Conservation (phyloP, 306 rosid species). For the Albizia julibrissin region DNA sequence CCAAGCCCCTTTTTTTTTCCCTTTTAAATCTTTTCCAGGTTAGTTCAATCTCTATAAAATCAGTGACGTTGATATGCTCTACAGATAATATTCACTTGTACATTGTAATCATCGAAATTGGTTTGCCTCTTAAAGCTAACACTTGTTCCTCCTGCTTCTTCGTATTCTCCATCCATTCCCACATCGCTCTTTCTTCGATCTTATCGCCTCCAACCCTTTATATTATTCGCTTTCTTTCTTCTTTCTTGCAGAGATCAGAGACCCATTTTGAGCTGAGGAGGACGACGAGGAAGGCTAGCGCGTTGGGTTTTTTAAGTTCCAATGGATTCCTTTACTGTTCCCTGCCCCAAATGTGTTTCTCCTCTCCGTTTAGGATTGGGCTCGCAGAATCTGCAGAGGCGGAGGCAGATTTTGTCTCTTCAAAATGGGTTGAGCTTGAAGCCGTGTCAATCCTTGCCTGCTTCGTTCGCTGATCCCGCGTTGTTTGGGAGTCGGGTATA, state of each 20-base stretch:
- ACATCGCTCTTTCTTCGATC: conserved; percentile 2
- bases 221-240: conserved; percentile 11
- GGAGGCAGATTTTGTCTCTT: conserved; percentile 30
- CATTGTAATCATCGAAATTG: conserved; percentile 2
- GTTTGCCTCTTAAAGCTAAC: not conserved
- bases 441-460: conserved; percentile 45
- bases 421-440: conserved; percentile 35
- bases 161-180: conserved; percentile 7
- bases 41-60: not conserved
- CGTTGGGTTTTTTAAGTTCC: conserved; percentile 21
- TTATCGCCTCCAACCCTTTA: conserved; percentile 1
- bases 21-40: not conserved
- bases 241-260: conserved; percentile 23
- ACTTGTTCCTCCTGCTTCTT: not conserved
- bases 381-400: conserved; percentile 26
- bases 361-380: conserved; percentile 39
- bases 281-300: not conserved
- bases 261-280: conserved; percentile 21
- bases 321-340: conserved; percentile 66
- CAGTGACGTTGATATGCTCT: not conserved
- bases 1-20: not conserved
- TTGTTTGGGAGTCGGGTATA: conserved; percentile 36
- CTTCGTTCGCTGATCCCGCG: conserved; percentile 36
- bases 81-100: too few species aligned
- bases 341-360: conserved; percentile 54